Percentiles rank a stretch among this genome's conserved stretches.
Conservation (phyloP, 2,329 filamentous ascomycete species). For the Alternaria viburni region DNA sequence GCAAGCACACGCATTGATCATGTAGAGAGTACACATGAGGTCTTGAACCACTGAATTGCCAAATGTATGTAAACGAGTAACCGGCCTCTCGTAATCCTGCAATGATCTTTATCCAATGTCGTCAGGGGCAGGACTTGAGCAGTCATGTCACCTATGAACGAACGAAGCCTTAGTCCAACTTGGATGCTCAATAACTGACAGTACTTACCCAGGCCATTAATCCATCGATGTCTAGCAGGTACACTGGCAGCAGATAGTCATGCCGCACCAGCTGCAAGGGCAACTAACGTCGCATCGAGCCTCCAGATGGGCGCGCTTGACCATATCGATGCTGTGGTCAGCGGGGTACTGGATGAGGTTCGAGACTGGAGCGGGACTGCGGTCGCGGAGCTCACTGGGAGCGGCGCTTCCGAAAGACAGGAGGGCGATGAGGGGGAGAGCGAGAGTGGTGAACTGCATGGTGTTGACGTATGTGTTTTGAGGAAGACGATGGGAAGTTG, state of each 20-base stretch:
- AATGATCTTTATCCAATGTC: not conserved
- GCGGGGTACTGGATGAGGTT: conserved; percentile 1
- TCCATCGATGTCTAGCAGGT: not conserved
- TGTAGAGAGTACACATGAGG: not conserved
- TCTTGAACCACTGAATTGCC: not conserved
- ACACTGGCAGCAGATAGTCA: conserved; percentile 13
- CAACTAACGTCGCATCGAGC: conserved; percentile 4
- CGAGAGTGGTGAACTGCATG: conserved; percentile 4
- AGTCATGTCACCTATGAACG: not conserved
- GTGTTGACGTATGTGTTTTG: not conserved
- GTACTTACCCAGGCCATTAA: not conserved
- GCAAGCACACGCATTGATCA: not conserved
- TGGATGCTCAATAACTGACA: not conserved
- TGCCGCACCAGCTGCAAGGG: conserved; percentile 11
- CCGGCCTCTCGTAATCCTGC: not conserved
- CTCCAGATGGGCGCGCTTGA: conserved; percentile 7
- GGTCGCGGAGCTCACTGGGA: not conserved
- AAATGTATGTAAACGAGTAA: not conserved
- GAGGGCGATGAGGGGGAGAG: not conserved
- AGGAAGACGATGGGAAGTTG: not conserved
- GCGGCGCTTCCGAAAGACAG: conserved; percentile 5
- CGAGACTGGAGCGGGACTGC: not conserved
- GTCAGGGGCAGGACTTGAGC: not conserved
- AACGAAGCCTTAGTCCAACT: not conserved
- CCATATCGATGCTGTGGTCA: conserved; percentile 8